Conservation (phyloP, 345 rosid species). For the Eucalyptus coolabah region DNA sequence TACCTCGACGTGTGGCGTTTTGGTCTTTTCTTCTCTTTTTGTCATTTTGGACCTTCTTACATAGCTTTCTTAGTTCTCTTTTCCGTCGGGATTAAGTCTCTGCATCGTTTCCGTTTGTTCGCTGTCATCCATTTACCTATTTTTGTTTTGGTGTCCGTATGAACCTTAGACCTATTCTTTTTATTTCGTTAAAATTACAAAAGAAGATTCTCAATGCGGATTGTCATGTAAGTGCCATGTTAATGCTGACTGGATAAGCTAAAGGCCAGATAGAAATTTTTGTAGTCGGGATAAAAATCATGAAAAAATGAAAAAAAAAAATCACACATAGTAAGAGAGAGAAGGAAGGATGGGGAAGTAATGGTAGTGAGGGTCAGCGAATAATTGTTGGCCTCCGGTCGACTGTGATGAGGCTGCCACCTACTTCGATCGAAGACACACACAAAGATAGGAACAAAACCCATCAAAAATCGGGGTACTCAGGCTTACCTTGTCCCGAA, state of each 20-base stretch:
- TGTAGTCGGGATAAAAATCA: background rate
- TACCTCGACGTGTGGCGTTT: background rate
- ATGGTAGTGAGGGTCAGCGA: background rate
- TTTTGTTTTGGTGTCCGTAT: background rate
- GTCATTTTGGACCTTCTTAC: background rate
- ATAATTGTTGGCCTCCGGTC: background rate
- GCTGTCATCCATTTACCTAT: background rate
- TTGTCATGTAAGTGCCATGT: background rate
- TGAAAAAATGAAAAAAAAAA: background rate
- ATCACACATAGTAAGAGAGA: background rate
- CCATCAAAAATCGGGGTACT: background rate
- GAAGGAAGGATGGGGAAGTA: background rate
- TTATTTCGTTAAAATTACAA: background rate
- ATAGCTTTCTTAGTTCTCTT: background rate
- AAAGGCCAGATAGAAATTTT: background rate
- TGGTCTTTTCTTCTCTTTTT: background rate
- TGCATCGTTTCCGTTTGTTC: background rate
- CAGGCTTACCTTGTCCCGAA: background rate
- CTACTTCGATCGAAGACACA: background rate
- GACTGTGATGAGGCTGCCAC: background rate
- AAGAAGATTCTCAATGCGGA: background rate
- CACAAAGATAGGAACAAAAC: background rate
- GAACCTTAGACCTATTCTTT: background rate
- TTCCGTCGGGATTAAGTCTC: background rate
- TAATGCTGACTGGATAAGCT: background rate